Percentiles rank a stretch among this genome's conserved stretches.
Evolutionary conservation across 2,329 filamentous ascomycete genomes (phyloP).

Genomic region (Diaporthe capsici): DNA sequence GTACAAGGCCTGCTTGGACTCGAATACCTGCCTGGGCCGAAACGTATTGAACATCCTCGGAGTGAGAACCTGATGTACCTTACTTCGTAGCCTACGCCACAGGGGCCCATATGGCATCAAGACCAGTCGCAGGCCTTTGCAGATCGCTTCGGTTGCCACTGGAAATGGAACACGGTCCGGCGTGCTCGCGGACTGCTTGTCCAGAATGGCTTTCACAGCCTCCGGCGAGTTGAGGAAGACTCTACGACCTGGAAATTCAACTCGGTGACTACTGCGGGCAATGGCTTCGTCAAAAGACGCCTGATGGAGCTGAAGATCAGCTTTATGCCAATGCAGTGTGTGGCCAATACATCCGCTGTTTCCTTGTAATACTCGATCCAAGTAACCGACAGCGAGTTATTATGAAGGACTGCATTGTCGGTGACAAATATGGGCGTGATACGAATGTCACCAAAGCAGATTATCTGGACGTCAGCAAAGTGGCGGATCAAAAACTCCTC

Average conservation of each 20-base stretch:
- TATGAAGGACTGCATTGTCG: no score
- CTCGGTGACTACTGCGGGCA: no score
- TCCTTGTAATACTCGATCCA: no score
- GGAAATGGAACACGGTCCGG: neutral
- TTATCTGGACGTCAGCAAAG: no score
- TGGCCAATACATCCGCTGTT: no score
- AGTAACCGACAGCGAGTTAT: no score
- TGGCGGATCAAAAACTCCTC: no score
- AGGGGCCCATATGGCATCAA: neutral
- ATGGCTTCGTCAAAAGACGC: no score
- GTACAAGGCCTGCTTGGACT: neutral
- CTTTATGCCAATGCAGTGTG: no score
- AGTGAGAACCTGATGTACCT: neutral
- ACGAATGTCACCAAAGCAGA: no score
- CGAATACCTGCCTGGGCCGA: neutral
- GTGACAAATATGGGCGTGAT: no score
- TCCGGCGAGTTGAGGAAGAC: neutral
- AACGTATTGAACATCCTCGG: neutral
- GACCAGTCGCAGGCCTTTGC: neutral
- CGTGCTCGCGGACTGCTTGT: conserved; percentile 7
- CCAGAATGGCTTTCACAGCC: neutral
- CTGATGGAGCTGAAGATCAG: no score
- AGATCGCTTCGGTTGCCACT: neutral
- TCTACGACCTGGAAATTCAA: neutral
- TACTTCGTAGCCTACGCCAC: neutral